Conservation (phyloP, 495 filamentous ascomycete genomes). For the Pseudoneurospora amorphoporcata region DNA sequence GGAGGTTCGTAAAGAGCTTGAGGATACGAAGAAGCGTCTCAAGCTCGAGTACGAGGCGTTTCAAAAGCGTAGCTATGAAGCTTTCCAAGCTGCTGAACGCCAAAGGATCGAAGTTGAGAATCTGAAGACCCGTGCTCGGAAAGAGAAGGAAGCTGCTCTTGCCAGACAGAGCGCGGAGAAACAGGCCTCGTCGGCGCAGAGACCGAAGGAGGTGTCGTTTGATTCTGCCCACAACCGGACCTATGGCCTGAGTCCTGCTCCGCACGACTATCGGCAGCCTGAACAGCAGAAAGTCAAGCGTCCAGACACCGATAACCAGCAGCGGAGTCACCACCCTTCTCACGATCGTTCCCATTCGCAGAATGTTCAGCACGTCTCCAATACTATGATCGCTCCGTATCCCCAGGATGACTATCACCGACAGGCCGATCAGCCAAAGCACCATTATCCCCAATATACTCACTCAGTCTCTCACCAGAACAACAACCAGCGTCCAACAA, state of each 20-base stretch:
- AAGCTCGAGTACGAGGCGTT: not conserved
- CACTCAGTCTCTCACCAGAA: no score
- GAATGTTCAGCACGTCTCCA: not conserved
- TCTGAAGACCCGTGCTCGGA: not conserved
- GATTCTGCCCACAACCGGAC: not conserved
- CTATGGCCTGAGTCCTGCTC: not conserved
- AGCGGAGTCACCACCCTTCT: not conserved
- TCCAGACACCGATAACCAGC: fast-evolving
- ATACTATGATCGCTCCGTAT: not conserved
- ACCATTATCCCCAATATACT: no score
- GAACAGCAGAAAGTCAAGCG: not conserved
- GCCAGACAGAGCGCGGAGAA: not conserved
- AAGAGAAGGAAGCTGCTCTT: not conserved
- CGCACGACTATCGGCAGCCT: not conserved
- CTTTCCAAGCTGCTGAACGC: not conserved
- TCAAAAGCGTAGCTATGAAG: not conserved
- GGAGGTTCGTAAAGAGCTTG: not conserved
- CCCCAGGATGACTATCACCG: not conserved
- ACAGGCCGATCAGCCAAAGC: not conserved
- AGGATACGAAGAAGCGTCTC: not conserved
- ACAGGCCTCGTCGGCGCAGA: not conserved
- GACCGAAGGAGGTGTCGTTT: not conserved
- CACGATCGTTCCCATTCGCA: not conserved
- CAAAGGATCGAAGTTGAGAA: not conserved
- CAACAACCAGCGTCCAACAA: no score